Evolutionary conservation across 1,139 yeast genomes (phyloP), one percentile per base, ranked within the genome.

Genomic region (Pichia kudriavzevii): DNA sequence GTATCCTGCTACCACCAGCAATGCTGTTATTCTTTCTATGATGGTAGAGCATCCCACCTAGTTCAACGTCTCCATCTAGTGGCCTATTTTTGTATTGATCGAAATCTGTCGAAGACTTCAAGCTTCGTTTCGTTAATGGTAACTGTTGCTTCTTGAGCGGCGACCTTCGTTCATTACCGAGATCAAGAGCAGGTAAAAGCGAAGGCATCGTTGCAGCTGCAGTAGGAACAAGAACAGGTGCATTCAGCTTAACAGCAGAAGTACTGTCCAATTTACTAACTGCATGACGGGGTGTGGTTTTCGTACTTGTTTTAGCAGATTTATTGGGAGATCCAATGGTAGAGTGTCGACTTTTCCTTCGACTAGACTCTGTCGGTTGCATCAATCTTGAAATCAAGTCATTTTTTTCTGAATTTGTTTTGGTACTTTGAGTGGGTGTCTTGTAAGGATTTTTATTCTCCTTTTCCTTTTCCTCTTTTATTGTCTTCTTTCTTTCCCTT

Each of bases 11-110:
- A 5, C 15, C 15, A 4, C 11, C 20, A n/a, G 17, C n/a, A 4
- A 23, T 20, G 5, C 16, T 26, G 10, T 30, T 29, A 5, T 27
- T 26, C 6, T 20, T 21, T 4, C 26, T n/a, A 22, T 13, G 30
- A 16, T 21, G 32, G 18, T 17, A 24, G 31, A 7, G 31, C 30
- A 10, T 19, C 26, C 12, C 26, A 19, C 19, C 19, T 26, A 15
- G 71, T 67, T 25, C 67, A 72, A 1, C 76, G 76, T 17, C 71
- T 52, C 5, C 31, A 28, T 32, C 33, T 4, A 31, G 28, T 6
- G 17, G 17, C n/a, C 28, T 31, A 5, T 21, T 14, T 17, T 17
- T 14, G 13, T 32, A 36, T 20, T 31, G 19, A 7, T 24, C 32
- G 15, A 31, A 31, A 22, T 33, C 32, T 7, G 18, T 21, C 5